Conservation (phyloP, 108 stramenopile genomes). For the Hondaea fermentalgiana region DNA sequence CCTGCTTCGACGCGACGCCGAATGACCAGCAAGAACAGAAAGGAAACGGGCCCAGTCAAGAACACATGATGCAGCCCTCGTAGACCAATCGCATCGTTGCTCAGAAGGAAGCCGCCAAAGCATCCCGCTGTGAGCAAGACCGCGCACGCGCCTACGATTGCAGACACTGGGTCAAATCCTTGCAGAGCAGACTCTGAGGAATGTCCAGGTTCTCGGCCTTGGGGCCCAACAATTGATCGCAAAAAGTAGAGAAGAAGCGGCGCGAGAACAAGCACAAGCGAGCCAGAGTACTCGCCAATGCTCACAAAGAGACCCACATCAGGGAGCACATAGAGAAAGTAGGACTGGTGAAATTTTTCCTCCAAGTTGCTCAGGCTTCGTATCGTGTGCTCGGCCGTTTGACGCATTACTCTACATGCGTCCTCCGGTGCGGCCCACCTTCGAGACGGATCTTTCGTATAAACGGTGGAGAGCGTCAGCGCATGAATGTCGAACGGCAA, state of each 20-base stretch:
- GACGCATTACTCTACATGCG: neutral
- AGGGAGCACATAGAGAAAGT: neutral
- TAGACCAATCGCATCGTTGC: neutral
- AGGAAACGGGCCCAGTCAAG: neutral
- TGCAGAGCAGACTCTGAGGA: no score
- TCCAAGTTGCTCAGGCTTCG: conserved; percentile 17
- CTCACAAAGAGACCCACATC: neutral
- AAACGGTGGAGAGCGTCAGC: neutral
- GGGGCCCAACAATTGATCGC: neutral
- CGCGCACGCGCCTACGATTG: neutral
- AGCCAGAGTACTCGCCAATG: neutral
- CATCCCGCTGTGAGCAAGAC: neutral
- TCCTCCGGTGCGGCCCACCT: neutral
- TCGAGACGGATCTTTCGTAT: neutral
- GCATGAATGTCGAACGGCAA: neutral
- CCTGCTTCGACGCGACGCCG: neutral
- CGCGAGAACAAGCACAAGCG: neutral
- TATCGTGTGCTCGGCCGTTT: neutral
- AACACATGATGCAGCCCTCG: neutral
- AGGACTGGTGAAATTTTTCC: neutral
- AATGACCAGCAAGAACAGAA: neutral
- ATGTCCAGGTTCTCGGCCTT: neutral
- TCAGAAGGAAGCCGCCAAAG: neutral
- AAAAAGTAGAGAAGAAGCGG: neutral
- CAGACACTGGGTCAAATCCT: neutral